Percentiles rank a stretch among this genome's conserved stretches.
Conservation (phyloP, 179 eudicot species). For the Patellifolia procumbens region DNA sequence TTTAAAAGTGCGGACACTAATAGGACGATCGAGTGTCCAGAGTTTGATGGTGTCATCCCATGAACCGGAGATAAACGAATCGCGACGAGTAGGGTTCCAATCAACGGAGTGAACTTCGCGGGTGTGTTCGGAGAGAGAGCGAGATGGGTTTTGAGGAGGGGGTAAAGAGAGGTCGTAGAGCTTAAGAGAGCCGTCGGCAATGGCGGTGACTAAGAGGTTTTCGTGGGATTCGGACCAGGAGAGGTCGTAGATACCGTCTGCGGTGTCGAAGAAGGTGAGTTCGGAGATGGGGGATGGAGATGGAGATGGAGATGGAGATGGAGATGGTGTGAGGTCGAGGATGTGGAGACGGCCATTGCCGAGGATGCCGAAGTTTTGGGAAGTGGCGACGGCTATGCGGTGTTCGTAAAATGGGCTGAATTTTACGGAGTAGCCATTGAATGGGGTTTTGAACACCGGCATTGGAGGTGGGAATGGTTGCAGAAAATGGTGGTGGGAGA, state of each 20-base stretch:
- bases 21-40: slow-evolving; percentile 79
- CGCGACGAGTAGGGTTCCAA: slow-evolving; percentile 69
- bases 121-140: slow-evolving; percentile 80
- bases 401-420: slow-evolving; percentile 90
- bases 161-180: slow-evolving; percentile 81
- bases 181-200: slow-evolving; percentile 85
- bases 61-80: slow-evolving; percentile 69
- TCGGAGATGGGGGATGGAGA: slow-evolving; percentile 52
- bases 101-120: slow-evolving; percentile 75
- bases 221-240: slow-evolving; percentile 97
- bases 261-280: slow-evolving; percentile 80
- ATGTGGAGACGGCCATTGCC: slow-evolving; percentile 94
- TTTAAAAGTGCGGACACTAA: slow-evolving; percentile 74
- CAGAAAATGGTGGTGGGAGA: neutral
- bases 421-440: slow-evolving; percentile 89
- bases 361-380: slow-evolving; percentile 96
- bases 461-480: neutral
- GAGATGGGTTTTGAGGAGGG: slow-evolving; percentile 66
- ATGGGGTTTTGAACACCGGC: slow-evolving; percentile 83
- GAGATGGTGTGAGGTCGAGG: slow-evolving; percentile 60
- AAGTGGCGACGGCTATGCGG: slow-evolving; percentile 84
- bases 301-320: slow-evolving; percentile 43
- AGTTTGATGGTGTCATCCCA: slow-evolving; percentile 90
- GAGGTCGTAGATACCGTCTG: slow-evolving; percentile 88
- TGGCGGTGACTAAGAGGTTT: slow-evolving; percentile 71